These are phyloP conservation scores for Microascus cirrosus DNA, from an alignment of 2,329 filamentous ascomycete genomes.

Conservation along the genomic window DNA sequence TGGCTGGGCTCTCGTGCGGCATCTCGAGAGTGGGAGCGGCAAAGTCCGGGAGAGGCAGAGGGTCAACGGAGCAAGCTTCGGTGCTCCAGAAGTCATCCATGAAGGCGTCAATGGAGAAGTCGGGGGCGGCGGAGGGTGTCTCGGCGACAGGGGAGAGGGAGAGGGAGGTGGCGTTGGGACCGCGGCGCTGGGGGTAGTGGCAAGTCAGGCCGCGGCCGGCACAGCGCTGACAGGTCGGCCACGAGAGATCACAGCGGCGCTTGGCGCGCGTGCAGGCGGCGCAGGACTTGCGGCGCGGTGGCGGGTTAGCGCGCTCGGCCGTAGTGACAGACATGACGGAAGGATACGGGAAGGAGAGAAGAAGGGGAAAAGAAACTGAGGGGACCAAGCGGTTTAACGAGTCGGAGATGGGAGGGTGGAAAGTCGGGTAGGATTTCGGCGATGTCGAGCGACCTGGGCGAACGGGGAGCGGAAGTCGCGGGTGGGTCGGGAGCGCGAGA, in stretches of 20 bases:
- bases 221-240: slow-evolving; percentile 42
- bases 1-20: background rate
- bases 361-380: no score
- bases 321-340: slow-evolving; percentile 2
- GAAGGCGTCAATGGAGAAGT: background rate
- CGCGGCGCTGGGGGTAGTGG: slow-evolving; percentile 20
- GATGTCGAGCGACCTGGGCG: no score
- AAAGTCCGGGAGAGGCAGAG: background rate
- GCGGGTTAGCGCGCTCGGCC: slow-evolving; percentile 29
- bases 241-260: slow-evolving; percentile 40
- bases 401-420: no score
- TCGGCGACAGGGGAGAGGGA: background rate
- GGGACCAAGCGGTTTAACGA: no score
- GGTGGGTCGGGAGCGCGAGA: no score
- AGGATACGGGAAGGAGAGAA: background rate
- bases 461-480: no score
- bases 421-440: no score
- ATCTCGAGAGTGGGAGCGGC: background rate
- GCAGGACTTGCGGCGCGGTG: slow-evolving; percentile 43
- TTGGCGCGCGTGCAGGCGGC: slow-evolving; percentile 44
- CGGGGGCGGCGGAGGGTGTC: background rate
- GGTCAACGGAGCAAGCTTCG: background rate
- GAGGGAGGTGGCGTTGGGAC: background rate
- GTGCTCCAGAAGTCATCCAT: slow-evolving; percentile 1
- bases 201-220: slow-evolving; percentile 33